Evolutionary conservation across 2,329 filamentous ascomycete genomes (phyloP).

Genomic region (Cercospora sp.): DNA sequence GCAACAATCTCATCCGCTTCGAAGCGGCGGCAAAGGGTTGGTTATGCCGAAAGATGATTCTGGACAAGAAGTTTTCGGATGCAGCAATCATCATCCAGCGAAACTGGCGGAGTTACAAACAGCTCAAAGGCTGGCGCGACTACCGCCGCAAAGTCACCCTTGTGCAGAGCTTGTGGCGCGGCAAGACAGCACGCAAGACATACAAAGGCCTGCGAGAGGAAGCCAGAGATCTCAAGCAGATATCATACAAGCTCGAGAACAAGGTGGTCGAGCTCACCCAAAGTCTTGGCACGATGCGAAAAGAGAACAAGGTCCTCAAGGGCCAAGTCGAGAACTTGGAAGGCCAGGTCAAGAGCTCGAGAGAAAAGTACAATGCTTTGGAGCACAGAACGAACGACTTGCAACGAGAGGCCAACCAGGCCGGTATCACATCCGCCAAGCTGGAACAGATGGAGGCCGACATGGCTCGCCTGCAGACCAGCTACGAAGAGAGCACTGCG

Average conservation of each 20-base stretch:
- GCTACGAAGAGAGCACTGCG: slow-evolving; percentile 83
- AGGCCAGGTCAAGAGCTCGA: slow-evolving; percentile 92
- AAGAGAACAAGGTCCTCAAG: slow-evolving; percentile 86
- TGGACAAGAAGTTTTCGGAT: slow-evolving; percentile 91
- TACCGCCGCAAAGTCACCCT: slow-evolving; percentile 88
- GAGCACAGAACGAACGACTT: slow-evolving; percentile 90
- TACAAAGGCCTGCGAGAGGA: slow-evolving; percentile 95
- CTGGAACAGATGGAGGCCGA: slow-evolving; percentile 91
- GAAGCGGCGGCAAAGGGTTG: slow-evolving; percentile 91
- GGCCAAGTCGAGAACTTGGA: slow-evolving; percentile 95
- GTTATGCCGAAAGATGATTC: slow-evolving; percentile 83
- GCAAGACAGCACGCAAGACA: slow-evolving; percentile 72
- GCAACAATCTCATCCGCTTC: slow-evolving; percentile 81
- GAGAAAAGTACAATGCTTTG: slow-evolving; percentile 84
- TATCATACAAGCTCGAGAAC: slow-evolving; percentile 99
- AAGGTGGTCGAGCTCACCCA: slow-evolving; percentile 99
- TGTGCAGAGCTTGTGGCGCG: slow-evolving; percentile 91
- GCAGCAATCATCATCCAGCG: slow-evolving; percentile 88
- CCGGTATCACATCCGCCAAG: slow-evolving; percentile 89
- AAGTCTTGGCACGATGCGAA: slow-evolving; percentile 85
- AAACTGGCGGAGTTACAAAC: slow-evolving; percentile 78
- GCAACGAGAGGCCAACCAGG: slow-evolving; percentile 95
- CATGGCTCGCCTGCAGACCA: slow-evolving; percentile 86
- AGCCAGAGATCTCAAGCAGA: slow-evolving; percentile 96
- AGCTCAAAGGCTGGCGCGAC: slow-evolving; percentile 78